These are phyloP conservation scores for Tulasnella sp. DNA, from an alignment of 768 basidiomycete species.

Conservation along the genomic window DNA sequence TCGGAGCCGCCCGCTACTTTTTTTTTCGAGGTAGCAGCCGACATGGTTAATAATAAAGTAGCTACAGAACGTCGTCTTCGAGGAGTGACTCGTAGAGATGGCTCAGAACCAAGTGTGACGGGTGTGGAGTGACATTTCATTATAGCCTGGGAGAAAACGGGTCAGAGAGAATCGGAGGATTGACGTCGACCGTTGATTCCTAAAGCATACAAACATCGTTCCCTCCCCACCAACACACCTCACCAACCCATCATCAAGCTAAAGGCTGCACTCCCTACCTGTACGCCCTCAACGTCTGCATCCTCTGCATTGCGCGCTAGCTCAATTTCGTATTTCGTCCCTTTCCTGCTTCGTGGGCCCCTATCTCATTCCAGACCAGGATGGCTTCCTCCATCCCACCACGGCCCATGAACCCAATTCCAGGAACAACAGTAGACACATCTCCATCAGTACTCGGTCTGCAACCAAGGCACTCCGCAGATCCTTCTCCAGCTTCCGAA, in stretches of 20 bases:
- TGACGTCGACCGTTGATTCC: background rate
- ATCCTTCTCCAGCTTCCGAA: slow-evolving; percentile 38
- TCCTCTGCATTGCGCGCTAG: background rate
- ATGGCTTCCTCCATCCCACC: slow-evolving; percentile 28
- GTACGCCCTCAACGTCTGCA: background rate
- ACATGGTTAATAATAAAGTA: background rate
- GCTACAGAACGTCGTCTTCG: background rate
- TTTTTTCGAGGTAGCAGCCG: background rate
- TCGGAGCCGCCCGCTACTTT: background rate
- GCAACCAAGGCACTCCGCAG: slow-evolving; percentile 41
- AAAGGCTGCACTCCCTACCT: background rate
- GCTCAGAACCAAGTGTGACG: background rate
- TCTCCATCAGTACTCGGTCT: slow-evolving; percentile 31
- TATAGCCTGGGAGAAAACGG: background rate
- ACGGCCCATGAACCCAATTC: slow-evolving; percentile 33
- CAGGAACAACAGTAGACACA: slow-evolving; percentile 35
- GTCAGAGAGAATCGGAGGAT: background rate
- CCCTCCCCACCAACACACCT: background rate
- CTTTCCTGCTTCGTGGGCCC: slow-evolving; percentile 1
- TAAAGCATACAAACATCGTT: background rate
- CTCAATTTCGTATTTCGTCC: background rate
- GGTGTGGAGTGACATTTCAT: background rate
- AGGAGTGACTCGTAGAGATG: background rate
- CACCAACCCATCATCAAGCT: background rate
- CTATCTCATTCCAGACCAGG: slow-evolving; percentile 15